Base-by-base conservation (phyloP, 805 yeast genomes). In the Yarrowia bubula region DNA sequence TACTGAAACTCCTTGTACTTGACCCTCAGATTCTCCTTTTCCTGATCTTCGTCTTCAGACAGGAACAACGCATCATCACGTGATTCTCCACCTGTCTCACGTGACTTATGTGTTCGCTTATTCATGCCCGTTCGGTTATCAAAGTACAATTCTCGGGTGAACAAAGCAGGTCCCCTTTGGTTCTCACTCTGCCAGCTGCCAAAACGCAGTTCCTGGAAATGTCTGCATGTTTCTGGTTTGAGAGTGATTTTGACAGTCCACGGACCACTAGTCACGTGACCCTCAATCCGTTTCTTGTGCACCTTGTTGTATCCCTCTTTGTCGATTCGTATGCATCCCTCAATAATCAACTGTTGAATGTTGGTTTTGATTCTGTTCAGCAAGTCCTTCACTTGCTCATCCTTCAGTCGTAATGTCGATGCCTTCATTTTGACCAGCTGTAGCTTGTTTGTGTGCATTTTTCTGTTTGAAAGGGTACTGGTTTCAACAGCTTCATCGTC, bases 351-450 rank as follows among this genome's bases (percentile, higher is more conserved):
- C 31, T 44, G 51, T 6, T 58, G 8, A 14, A 58, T 18, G 28
- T 43, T n/a, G 18, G 32, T 8, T 6, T 15, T 35, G 35, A 58
- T 58, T 0, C 51, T 41, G n/a, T n/a, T 18, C 35, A 58, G 9
- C 1, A 58, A 22, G 11, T 58, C 64, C 14, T 44, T 43, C 8
- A 55, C 9, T 31, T 55, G 61, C 4, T 8, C 61, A 8, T 39
- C 47, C 5, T 31, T 55, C 14, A 58, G 43, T 1, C 35, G 8
- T 15, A 61, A 22, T 8, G 15, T 31, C 0, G 39, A 22, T 2
- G 65, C 57, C 58, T 47, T 47, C 15, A 32, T 17, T 32, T 48
- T 47, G 39, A 61, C 65, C n/a, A 61, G 57, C 14, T 31, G 55
- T 47, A 61, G 39, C 17, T 58, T 58, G 41, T 33, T 58, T n/a